Evolutionary conservation across 352 stramenopile species (phyloP), one percentile per base, ranked within the genome.

Genomic region (Phytophthora pinifolia): DNA sequence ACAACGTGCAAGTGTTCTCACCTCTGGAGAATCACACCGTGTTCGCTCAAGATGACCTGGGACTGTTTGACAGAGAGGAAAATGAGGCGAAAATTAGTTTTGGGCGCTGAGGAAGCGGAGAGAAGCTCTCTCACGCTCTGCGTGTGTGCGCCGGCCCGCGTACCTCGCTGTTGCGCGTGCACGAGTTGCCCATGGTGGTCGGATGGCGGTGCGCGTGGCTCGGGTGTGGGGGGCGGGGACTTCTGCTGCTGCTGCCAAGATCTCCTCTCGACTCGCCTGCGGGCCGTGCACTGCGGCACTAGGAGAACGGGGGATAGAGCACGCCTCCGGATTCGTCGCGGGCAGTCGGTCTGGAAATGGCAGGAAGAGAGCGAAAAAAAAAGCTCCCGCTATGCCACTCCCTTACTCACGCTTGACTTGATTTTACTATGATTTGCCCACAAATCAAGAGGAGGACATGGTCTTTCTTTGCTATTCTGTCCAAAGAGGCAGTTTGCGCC

Each of bases 11-110:
- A 25, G 14, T 15, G n/a, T 12, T 22, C 56, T 22, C 43, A 86
- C 67, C 67, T 70, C 59, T 83, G 60, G 18, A 72, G 59, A 29
- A 67, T 69, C 39, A 67, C 65, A 30, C 69, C 67, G 12, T 70
- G 58, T 59, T 87, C 72, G 44, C 72, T 90, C 36, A 85, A 62
- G 12, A 88, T 59, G 38, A 90, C 80, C 70, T 90, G 76, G 12
- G 65, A 78, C 80, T 90, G 55, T 8, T 29, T 20, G 20, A 3
- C 20, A 25, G 20, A 22, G 14, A 17, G 18, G 34, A 15, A 61
- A 41, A 14, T 33, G n/a, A 20, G 29, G 33, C 17, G 5, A 33
- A 35, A 49, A 15, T 36, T 32, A 37, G 45, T 12, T 15, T 32
- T 36, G 27, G 18, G 18, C 25, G n/a, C 13, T 29, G 27, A 15